These are phyloP conservation scores for Tremellales sp. DNA, from an alignment of 1,284 basidiomycete genomes.

Conservation along the genomic window DNA sequence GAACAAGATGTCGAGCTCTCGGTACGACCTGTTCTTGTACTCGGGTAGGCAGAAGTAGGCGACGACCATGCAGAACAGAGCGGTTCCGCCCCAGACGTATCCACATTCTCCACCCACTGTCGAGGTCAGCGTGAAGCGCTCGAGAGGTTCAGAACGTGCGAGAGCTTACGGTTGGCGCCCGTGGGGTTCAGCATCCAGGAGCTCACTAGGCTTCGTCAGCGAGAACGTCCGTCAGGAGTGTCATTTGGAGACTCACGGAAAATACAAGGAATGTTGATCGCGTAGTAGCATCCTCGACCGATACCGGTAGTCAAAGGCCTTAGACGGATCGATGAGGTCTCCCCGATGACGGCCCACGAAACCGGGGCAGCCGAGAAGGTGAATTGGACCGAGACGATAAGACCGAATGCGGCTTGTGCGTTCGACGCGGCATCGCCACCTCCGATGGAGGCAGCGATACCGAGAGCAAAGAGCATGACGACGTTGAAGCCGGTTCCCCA, in stretches of 20 bases:
- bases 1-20: constrained; percentile 44
- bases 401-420: constrained; percentile 31
- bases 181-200: constrained; percentile 37
- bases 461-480: constrained; percentile 17
- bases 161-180: constrained; percentile 19
- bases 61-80: constrained; percentile 11
- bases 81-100: constrained; percentile 47
- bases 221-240: no score
- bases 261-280: constrained; percentile 35
- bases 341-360: constrained; percentile 31
- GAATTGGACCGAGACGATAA: constrained; percentile 31
- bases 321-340: constrained; percentile 38
- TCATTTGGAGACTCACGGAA: constrained; percentile 24
- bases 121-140: constrained; percentile 1
- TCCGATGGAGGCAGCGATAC: constrained; percentile 24
- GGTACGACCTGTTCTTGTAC: constrained; percentile 29
- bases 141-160: not conserved
- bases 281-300: constrained; percentile 37
- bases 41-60: constrained; percentile 46
- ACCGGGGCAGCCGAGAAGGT: constrained; percentile 33
- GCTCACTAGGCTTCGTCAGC: constrained; percentile 9
- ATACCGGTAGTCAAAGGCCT: constrained; percentile 36
- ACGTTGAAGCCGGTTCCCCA: constrained; percentile 23
- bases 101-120: constrained; percentile 32
- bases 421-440: constrained; percentile 11